phyloP scores from a whole-genome alignment of 345 rosid species.

The Nephelium lappaceum region DNA sequence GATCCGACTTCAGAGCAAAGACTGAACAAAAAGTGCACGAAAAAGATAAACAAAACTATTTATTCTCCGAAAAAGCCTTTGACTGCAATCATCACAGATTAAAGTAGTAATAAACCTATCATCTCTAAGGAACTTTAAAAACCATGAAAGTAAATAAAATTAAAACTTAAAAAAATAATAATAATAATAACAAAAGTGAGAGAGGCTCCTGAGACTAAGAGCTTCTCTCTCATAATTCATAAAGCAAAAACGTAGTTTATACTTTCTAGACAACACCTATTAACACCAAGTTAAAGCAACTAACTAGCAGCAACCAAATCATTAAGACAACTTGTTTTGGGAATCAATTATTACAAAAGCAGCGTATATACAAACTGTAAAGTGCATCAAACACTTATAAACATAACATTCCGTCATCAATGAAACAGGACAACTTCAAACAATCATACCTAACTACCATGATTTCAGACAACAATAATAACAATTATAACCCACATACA shows the following conservation, averaged over 20 bases:
- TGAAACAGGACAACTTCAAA: not conserved
- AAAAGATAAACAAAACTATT: not conserved
- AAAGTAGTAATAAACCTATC: slow-evolving; percentile 3
- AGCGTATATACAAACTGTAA: slow-evolving; percentile 18
- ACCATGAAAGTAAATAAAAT: not conserved
- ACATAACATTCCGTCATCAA: slow-evolving; percentile 9
- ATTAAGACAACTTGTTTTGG: slow-evolving; percentile 24
- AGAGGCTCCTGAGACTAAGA: slow-evolving; percentile 7
- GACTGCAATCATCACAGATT: not conserved
- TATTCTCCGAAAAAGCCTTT: not conserved
- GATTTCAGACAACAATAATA: slow-evolving; percentile 2
- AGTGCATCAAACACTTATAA: slow-evolving; percentile 13
- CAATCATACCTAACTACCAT: not conserved
- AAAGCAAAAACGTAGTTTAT: slow-evolving; percentile 10
- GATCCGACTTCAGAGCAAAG: not conserved
- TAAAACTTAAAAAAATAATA: not conserved
- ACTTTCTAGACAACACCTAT: not conserved
- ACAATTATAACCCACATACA: slow-evolving; percentile 5
- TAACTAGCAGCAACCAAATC: slow-evolving; percentile 33
- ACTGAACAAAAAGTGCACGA: not conserved
- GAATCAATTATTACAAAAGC: slow-evolving; percentile 26
- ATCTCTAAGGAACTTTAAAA: slow-evolving; percentile 10
- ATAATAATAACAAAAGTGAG: not conserved
- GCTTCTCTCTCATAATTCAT: slow-evolving; percentile 2
- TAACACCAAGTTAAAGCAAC: slow-evolving; percentile 18